phyloP scores from a whole-genome alignment of 2,329 filamentous ascomycete genomes.

The Aureobasidium sp. region DNA sequence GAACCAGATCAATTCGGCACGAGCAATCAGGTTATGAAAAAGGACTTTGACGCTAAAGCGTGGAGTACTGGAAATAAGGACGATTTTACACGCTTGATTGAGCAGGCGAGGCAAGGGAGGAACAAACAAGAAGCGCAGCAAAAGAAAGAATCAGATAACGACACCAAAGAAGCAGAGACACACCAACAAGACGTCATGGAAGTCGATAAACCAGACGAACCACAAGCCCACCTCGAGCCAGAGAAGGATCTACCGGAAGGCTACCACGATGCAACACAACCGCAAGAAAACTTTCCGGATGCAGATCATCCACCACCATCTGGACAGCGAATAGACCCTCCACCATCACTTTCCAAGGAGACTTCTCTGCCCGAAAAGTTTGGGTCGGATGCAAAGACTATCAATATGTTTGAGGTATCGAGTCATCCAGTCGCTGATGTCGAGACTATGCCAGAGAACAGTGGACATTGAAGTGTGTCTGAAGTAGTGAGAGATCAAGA shows the following conservation, averaged over 20 bases:
- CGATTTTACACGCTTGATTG: slow-evolving; percentile 74
- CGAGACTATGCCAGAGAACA: slow-evolving; percentile 16
- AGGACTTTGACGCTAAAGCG: slow-evolving; percentile 73
- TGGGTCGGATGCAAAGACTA: slow-evolving; percentile 20
- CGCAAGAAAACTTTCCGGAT: not conserved
- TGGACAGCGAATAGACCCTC: slow-evolving; percentile 13
- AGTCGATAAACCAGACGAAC: not conserved
- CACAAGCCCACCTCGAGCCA: not conserved
- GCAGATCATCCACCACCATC: not conserved
- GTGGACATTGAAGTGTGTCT: not conserved
- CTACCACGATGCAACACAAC: not conserved
- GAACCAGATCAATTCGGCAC: slow-evolving; percentile 30
- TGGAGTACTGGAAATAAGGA: slow-evolving; percentile 66
- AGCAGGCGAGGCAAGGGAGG: slow-evolving; percentile 52
- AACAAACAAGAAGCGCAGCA: slow-evolving; percentile 23
- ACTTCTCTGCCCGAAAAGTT: slow-evolving; percentile 20
- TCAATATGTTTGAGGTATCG: slow-evolving; percentile 37
- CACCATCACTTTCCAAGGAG: slow-evolving; percentile 5
- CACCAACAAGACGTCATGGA: not conserved
- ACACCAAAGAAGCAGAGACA: not conserved
- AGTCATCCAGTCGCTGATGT: slow-evolving; percentile 33
- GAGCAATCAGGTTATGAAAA: slow-evolving; percentile 57
- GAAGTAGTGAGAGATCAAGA: not conserved
- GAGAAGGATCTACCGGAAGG: slow-evolving; percentile 17
- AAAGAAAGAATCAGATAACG: not conserved